Base-by-base conservation (phyloP, 1,284 basidiomycete genomes). In the Cerioporus squamosus region DNA sequence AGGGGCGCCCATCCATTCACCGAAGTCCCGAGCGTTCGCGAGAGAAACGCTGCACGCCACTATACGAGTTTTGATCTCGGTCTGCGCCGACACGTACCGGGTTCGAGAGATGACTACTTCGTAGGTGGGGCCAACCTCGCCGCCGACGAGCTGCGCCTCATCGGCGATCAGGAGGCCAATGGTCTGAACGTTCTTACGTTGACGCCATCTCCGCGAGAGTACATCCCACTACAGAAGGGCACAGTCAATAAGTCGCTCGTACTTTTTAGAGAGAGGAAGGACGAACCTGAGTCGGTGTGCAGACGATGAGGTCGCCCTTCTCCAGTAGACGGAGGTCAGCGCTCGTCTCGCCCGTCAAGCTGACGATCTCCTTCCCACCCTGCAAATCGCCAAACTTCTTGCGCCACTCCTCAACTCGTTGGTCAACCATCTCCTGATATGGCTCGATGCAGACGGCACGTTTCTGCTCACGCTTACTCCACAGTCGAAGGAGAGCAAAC, bases 401-500 rank as follows among this genome's bases (percentile, higher is more conserved):
- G 48, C 81, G 83, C 97, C 97, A 99, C 68, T 97, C 95, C 22
- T 82, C 79, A 0, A 97, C 91, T 1, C 96, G 85, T 66, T 90
- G 82, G 60, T 97, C 94, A 1, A 98, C 95, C 92, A 99, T 97
- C 66, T 97, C 95, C 65, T 95, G 94, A 74, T 93, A 97, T 0
- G 97, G 97, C 74, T 97, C 93, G 58, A 99, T 91, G 74, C 96
- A 98, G 1, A 98, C 94, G 0, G 95, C 95, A n/a, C 96, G 84
- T 22, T 86, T 83, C 43, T 88, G 82, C 60, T 95, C 90, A 2
- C 81, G 78, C 74, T 94, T 92, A 59, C 90, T 91, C 97, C 96
- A 99, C 0, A 98, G 76, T 18, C 95, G 86, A 51, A 98, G 77
- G 12, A 99, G 79, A 0, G 97, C 97, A 60, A 99, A 96, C 75